Evolutionary conservation across 1,284 basidiomycete species (phyloP).

Genomic region (Entoloma clypeatum): DNA sequence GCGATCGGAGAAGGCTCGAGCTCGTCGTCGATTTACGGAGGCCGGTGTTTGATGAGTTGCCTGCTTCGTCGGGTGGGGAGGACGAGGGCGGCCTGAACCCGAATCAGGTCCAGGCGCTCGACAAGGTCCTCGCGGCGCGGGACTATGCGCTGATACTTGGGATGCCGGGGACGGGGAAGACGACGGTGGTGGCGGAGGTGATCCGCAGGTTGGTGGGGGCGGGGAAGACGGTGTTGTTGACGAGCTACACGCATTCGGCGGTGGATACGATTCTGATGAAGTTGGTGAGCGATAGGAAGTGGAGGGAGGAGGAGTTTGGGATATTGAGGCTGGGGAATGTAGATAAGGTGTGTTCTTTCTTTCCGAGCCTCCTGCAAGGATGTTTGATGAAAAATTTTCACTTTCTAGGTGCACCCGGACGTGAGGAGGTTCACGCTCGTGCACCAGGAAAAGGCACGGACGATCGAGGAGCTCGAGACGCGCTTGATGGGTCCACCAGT

Average conservation of each 20-base stretch:
- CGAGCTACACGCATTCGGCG: constrained; percentile 95
- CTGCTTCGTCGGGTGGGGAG: constrained; percentile 15
- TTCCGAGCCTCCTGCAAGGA: neutral
- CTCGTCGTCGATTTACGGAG: constrained; percentile 79
- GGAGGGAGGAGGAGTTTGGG: constrained; percentile 59
- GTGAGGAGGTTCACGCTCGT: constrained; percentile 70
- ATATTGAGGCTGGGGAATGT: constrained; percentile 86
- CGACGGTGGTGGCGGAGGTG: constrained; percentile 88
- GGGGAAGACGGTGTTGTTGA: constrained; percentile 87
- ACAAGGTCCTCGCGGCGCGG: constrained; percentile 70
- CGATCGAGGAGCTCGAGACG: constrained; percentile 74
- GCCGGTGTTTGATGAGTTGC: constrained; percentile 57
- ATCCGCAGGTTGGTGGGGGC: constrained; percentile 75
- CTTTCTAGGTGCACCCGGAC: constrained; percentile 70
- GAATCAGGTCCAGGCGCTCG: constrained; percentile 74
- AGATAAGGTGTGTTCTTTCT: constrained; percentile 69
- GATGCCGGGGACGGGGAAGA: constrained; percentile 99
- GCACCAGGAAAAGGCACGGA: constrained; percentile 49
- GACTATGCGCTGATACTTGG: constrained; percentile 94
- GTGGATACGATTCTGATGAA: constrained; percentile 95
- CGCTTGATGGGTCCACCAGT: constrained; percentile 85
- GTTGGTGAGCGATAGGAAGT: no score
- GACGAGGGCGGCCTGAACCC: constrained; percentile 54
- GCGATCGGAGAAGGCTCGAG: constrained; percentile 58
- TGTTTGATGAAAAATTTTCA: neutral